Evolutionary conservation across 257 asterid genomes (phyloP), one percentile per base, ranked within the genome.

Genomic region (Leonotis leonurus): DNA sequence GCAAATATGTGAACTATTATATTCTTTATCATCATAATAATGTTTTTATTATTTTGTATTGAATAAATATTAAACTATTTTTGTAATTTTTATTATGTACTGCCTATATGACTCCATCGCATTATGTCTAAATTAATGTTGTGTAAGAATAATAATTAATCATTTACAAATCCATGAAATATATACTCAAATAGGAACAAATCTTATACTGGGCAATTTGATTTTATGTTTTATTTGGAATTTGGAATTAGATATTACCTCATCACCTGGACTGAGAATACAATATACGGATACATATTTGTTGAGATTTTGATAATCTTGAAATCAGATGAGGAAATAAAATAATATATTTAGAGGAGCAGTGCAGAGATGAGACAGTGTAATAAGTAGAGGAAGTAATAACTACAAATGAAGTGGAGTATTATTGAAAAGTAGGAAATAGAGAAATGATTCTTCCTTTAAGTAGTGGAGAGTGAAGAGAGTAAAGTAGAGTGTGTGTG

Each of bases 401-500:
- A 56, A 54, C 8, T 45, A 45, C 17, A 69, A 54, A 55, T 14
- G 36, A 9, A 12, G 35, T 26, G 62, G n/a, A n/a, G n/a, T 37
- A 69, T 41, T 43, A 26, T 60, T 27, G 35, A 29, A 65, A 6
- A 49, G 11, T 17, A 46, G 20, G 8, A 53, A 61, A 39, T 7
- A 57, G 63, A 24, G 16, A 57, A 35, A 56, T 35, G 13, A 36
- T 36, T 35, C 33, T 11, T 25, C 44, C 16, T 65, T 65, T 64
- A 64, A 64, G 62, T 27, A 65, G 70, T 54, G 61, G 68, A 45
- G 70, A 54, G 58, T n/a, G 50, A 20, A 29, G 68, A 55, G 61
- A 64, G 73, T 24, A 17, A 26, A 69, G 72, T 48, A 67, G 12
- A 57, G 53, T 39, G 32, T 26, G 67, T 43, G 37, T 25, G n/a